Evolutionary conservation across 805 yeast species (phyloP).

Genomic region (Pichia manshurica): DNA sequence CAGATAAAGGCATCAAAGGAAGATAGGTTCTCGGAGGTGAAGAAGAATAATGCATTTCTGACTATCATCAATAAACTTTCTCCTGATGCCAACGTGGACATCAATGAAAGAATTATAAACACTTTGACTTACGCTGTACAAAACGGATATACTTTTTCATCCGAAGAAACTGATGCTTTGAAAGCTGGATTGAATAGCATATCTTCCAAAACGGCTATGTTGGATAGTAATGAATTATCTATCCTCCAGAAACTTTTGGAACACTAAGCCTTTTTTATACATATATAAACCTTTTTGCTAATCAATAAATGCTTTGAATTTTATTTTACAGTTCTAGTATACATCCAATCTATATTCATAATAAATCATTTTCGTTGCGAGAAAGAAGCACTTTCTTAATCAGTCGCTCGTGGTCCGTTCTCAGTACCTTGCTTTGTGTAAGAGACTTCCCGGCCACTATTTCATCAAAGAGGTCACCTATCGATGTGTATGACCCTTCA

Average conservation of each 20-base stretch:
- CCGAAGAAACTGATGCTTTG: conserved; percentile 27
- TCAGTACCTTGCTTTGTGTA: conserved; percentile 19
- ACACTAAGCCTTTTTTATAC: not conserved
- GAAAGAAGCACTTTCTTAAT: conserved; percentile 44
- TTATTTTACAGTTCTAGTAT: not conserved
- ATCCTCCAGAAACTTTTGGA: conserved; percentile 29
- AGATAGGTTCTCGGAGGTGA: conserved; percentile 34
- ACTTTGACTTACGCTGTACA: conserved; percentile 42
- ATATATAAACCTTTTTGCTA: conserved; percentile 1
- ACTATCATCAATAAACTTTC: conserved; percentile 31
- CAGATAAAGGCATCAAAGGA: not conserved
- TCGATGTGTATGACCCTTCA: conserved; percentile 14
- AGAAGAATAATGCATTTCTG: conserved; percentile 30
- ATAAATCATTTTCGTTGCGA: conserved; percentile 32
- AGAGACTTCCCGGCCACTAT: not conserved
- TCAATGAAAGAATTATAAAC: conserved; percentile 53
- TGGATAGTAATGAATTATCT: conserved; percentile 45
- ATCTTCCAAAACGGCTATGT: conserved; percentile 28
- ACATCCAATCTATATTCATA: not conserved
- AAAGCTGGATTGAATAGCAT: conserved; percentile 23
- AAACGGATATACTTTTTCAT: conserved; percentile 40
- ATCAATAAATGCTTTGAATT: not conserved
- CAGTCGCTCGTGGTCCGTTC: conserved; percentile 45
- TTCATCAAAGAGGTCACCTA: conserved; percentile 9
- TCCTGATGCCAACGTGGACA: conserved; percentile 36